Evolutionary conservation across 108 stramenopile species (phyloP).

Genomic region (Skeletonema grethae): DNA sequence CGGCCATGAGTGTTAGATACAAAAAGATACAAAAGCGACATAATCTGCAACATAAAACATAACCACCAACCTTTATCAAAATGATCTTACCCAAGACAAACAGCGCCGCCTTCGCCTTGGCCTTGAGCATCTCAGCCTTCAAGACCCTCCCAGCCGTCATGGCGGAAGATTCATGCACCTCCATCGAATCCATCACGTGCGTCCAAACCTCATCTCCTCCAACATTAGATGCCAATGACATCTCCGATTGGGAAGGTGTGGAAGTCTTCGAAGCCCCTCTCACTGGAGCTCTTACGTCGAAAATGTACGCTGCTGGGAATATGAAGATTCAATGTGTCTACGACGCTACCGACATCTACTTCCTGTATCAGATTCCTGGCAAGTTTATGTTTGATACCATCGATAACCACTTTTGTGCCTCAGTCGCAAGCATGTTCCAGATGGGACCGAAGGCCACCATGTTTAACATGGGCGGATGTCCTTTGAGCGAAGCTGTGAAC

Average conservation of each 20-base stretch:
- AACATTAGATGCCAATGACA: constrained; percentile 18
- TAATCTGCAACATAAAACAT: no score
- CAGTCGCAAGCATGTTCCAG: constrained; percentile 47
- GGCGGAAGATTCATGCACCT: not conserved
- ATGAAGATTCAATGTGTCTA: constrained; percentile 33
- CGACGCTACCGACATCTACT: constrained; percentile 30
- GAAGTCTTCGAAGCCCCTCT: constrained; percentile 19
- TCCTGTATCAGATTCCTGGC: constrained; percentile 35
- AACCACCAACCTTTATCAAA: no score
- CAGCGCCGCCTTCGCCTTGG: not conserved
- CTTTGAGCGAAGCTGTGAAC: constrained; percentile 11
- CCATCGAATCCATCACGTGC: constrained; percentile 6
- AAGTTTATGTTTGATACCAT: constrained; percentile 23
- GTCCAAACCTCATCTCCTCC: constrained; percentile 8
- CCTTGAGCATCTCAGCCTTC: not conserved
- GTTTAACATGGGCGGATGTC: constrained; percentile 47
- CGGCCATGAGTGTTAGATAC: no score
- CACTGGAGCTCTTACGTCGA: constrained; percentile 1
- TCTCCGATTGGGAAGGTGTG: constrained; percentile 21
- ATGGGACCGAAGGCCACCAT: constrained; percentile 30
- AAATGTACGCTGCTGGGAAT: constrained; percentile 21
- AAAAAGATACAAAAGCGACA: no score
- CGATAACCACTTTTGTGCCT: constrained; percentile 34
- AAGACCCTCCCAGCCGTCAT: not conserved
- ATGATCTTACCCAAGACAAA: not conserved